Base-by-base conservation (phyloP, 140 eudicot species). In the Oenanthe javanica region DNA sequence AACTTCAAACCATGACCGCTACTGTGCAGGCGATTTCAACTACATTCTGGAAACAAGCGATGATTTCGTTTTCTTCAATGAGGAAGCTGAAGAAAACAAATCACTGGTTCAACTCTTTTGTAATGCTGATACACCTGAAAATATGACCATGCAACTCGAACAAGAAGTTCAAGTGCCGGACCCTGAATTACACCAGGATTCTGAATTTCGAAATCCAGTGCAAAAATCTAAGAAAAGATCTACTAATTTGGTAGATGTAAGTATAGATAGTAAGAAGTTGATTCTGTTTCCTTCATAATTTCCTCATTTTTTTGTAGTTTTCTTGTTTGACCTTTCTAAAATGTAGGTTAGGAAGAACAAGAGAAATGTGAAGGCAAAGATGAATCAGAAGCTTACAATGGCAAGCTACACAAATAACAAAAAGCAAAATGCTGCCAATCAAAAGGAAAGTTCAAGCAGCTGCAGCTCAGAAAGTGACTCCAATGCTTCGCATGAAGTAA, bases 171-270 rank as follows among this genome's bases (percentile, higher is more conserved):
- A 50, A 15, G 38, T 64, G 25, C 75, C 64, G 46, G 38, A 21
- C 38, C 81, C 10, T 6, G 79, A 77, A 50, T 7, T 16, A 48
- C 42, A 51, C 25, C 6, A 54, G 54, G 79, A 80, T 42, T 64
- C 71, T n/a, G 77, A 80, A 72, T 51, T 69, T 23, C 11, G 66
- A 54, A 61, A 77, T 27, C 70, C 83, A 42, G 47, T 52, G 61
- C 81, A 79, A 80, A 79, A 57, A 38, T 84, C 87, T 61, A 89
- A 88, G 89, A 90, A 89, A 88, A 87, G 94, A 74, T 80, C 88
- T 67, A 77, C 54, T 13, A 78, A 77, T n/a, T 79, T 51, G 1
- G 81, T 69, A 72, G 87, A 89, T 78, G 93, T 87, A 79, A 84
- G 93, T 77, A 74, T 11, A 13, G 5, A 23, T 27, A 54, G 23